Evolutionary conservation across 129 eudicot genomes (phyloP), one percentile per base, ranked within the genome.

Genomic region (Arctium minus): DNA sequence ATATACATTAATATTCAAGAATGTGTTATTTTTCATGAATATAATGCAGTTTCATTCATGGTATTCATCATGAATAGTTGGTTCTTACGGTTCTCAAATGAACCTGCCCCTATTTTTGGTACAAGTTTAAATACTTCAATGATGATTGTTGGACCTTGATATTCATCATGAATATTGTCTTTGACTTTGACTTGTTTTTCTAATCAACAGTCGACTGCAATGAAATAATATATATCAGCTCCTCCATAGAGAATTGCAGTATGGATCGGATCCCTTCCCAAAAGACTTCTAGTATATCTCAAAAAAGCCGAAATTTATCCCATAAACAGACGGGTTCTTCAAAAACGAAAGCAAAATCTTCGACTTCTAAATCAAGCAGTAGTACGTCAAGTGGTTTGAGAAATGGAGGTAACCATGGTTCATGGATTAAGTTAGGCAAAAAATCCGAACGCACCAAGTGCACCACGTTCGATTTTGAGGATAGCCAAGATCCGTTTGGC

Each of bases 401-500:
- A 62, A 35, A 60, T 17, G 73, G 80, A 67, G 76, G 46, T 40
- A 73, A 32, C 13, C 77, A 80, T 27, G 40, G 75, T 44, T 81
- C 87, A 48, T 79, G 77, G 81, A 69, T 81, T 32, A 87, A 86
- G 53, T 74, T 81, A 29, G 84, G 79, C 29, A 87, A 88, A 68
- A 88, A 76, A 39, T 12, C 79, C 39, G 83, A 84, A 80, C 86
- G 32, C 39, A 48, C 75, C 22, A 67, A 78, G 33, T 69, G 77
- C 68, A 79, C 76, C 79, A 53, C 70, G 36, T 65, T 84, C 36
- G 80, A 79, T 39, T 84, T 80, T 67, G 96, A 89, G 29, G 93
- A 85, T 77, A 92, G 89, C 83, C 89, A 86, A 71, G 98, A 94
- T 86, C 96, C 97, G 60, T 91, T 94, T 84, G 94, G 82, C 37